A percentile compares a stretch with the other conserved stretches of the same genome.
Conservation (phyloP, 2,329 filamentous ascomycete genomes). For the Scorias spongiosa region DNA sequence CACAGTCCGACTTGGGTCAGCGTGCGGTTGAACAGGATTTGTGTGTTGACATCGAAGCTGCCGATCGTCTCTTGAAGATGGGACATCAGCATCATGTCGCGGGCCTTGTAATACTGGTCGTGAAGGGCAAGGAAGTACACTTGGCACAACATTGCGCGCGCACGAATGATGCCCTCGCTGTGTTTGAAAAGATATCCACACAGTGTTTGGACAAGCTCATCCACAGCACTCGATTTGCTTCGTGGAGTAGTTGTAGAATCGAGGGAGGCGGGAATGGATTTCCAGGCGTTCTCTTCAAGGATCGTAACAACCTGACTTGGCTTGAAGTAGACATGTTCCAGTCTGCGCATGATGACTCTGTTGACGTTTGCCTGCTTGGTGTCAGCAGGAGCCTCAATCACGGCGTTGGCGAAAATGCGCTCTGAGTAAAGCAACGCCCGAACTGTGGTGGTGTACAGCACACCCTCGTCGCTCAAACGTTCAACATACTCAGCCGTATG, state of each 20-base stretch:
- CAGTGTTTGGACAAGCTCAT: conserved; percentile 65
- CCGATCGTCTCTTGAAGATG: conserved; percentile 94
- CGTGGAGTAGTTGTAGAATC: conserved; percentile 74
- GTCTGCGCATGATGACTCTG: conserved; percentile 77
- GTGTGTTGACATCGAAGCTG: conserved; percentile 91
- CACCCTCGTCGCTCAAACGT: conserved; percentile 75
- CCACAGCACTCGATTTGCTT: conserved; percentile 49
- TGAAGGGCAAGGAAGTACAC: conserved; percentile 97
- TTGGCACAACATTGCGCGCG: conserved; percentile 93
- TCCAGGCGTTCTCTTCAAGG: conserved; percentile 89
- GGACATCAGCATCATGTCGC: conserved; percentile 99
- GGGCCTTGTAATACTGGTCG: conserved; percentile 93
- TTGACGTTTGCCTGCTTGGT: conserved; percentile 71
- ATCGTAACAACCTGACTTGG: conserved; percentile 85
- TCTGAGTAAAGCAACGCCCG: conserved; percentile 82
- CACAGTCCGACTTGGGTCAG: conserved; percentile 96
- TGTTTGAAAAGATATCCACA: conserved; percentile 91
- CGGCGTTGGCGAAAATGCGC: conserved; percentile 52
- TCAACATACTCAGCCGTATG: conserved; percentile 99
- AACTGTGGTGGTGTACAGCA: conserved; percentile 84
- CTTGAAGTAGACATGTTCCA: conserved; percentile 99
- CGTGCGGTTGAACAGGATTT: conserved; percentile 97
- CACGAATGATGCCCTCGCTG: conserved; percentile 90
- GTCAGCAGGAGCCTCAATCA: conserved; percentile 41
- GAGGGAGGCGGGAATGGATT: conserved; percentile 51